phyloP scores from a whole-genome alignment of 2,329 filamentous ascomycete genomes.

The Neophaeococcomyces aloes region DNA sequence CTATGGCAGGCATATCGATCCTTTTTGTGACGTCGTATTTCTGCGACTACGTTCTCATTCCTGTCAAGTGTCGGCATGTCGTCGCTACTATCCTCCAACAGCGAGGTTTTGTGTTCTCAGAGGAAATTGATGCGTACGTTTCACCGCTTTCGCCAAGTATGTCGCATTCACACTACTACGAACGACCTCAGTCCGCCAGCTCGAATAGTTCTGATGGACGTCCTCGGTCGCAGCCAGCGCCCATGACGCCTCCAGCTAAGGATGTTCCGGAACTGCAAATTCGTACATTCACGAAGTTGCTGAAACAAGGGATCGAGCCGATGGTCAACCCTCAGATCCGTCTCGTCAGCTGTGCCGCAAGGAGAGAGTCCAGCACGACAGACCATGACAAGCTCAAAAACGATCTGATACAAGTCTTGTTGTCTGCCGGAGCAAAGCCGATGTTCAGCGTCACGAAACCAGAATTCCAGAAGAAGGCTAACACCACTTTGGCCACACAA shows the following conservation, averaged over 20 bases:
- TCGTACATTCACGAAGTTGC: constrained; percentile 75
- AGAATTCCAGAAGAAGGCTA: background rate
- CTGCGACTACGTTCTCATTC: constrained; percentile 90
- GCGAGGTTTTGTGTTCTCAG: constrained; percentile 74
- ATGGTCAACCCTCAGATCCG: constrained; percentile 57
- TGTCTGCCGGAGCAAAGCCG: constrained; percentile 10
- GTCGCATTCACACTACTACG: background rate
- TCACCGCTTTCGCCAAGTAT: constrained; percentile 34
- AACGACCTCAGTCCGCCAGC: background rate
- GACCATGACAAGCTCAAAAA: constrained; percentile 14
- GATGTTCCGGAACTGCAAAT: constrained; percentile 68
- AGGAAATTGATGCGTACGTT: constrained; percentile 58
- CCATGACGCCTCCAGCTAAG: constrained; percentile 65
- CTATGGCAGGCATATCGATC: constrained; percentile 85
- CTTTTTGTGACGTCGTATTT: constrained; percentile 99
- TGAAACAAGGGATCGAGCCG: constrained; percentile 63
- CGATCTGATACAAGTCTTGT: constrained; percentile 20
- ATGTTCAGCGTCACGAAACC: background rate
- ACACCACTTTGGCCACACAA: background rate
- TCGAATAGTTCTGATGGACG: constrained; percentile 1
- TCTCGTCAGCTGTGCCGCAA: constrained; percentile 73
- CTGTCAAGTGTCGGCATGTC: constrained; percentile 58
- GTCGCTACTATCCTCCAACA: constrained; percentile 68
- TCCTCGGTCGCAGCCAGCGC: constrained; percentile 27
- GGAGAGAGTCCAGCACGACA: constrained; percentile 25